Percentiles rank a stretch among this genome's conserved stretches.
phyloP scores from a whole-genome alignment of 192 early-diverging fungal genomes.

The Coemansia sp. region DNA sequence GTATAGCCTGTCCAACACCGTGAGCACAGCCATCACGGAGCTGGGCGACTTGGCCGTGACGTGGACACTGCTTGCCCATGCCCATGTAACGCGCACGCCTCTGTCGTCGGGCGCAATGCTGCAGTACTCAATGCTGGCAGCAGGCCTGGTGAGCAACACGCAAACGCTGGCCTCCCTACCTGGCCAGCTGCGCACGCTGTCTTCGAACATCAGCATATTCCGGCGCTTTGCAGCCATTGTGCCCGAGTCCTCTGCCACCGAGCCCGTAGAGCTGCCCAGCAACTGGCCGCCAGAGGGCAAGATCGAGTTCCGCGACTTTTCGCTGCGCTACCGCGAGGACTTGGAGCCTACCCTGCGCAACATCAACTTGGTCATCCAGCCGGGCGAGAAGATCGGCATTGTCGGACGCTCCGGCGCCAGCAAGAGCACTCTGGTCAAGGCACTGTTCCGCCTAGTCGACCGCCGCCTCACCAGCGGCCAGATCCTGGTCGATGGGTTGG shows the following conservation, averaged over 20 bases:
- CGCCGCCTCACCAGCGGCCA: conserved; percentile 50
- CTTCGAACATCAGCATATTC: conserved; percentile 12
- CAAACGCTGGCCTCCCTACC: conserved; percentile 5
- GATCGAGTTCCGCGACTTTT: conserved; percentile 55
- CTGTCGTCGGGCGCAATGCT: conserved; percentile 26
- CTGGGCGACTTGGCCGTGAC: conserved; percentile 32
- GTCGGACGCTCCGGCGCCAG: conserved; percentile 70
- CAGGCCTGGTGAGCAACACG: conserved; percentile 6
- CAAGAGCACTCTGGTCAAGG: conserved; percentile 62
- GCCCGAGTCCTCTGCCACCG: conserved; percentile 28
- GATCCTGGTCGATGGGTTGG: conserved; percentile 69
- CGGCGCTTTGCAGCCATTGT: conserved; percentile 27
- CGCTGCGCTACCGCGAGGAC: conserved; percentile 56
- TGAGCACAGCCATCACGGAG: conserved; percentile 47
- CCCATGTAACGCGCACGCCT: conserved; percentile 2
- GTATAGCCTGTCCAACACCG: conserved; percentile 51
- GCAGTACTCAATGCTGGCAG: conserved; percentile 6
- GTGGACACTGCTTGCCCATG: conserved; percentile 21
- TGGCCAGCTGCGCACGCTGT: conserved; percentile 5
- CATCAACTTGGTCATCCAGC: conserved; percentile 15
- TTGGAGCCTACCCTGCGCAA: conserved; percentile 36
- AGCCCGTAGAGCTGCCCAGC: conserved; percentile 43
- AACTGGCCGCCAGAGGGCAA: conserved; percentile 62
- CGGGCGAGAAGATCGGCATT: conserved; percentile 56
- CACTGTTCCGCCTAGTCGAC: conserved; percentile 66